Base-by-base conservation (phyloP, 176 grass and related monocot genomes). In the Cenchrus purpureus region DNA sequence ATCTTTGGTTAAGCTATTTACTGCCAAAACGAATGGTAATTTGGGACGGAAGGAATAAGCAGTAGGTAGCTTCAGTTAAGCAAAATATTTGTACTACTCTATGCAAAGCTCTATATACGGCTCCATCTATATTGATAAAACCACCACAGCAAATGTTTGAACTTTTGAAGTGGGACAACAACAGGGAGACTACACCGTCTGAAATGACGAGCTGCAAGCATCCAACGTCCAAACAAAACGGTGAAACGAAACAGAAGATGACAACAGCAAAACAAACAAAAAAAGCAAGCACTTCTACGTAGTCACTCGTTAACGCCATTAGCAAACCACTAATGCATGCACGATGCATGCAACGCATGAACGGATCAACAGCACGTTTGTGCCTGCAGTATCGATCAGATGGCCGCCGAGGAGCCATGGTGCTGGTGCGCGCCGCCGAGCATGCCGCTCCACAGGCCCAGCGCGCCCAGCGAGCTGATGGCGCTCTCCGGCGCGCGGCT, bases 371-470 rank as follows among this genome's bases (percentile, higher is more conserved):
- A 13, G 55, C 34, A 32, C 31, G 65, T 44, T 81, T 25, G 0
- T 3, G 65, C 49, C 31, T 9, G 52, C 37, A 40, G 37, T 3
- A 40, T 40, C 37, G 13, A 20, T 89, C 86, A 87, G 79, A 91
- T 92, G 89, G 90, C 83, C 16, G 90, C 66, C 14, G 94, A 90
- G 34, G 88, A 87, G 67, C 89, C 91, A 64, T 88, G 91, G 63
- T 92, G 90, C 54, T 79, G 80, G 28, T 90, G 80, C 55, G 56
- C 74, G 45, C 88, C 83, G 61, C 83, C 78, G 32, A 92, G 77
- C 92, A 97, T 89, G 75, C 90, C 83, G 59, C 86, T 88, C 95
- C 95, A 97, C 83, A 94, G 76, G 46, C 86, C 92, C 15, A 90
- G 45, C 31, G 87, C 83, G 28, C 87, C 19, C 12, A 87, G 60